These are phyloP conservation scores for Dentipellis fragilis DNA, from an alignment of 768 basidiomycete genomes.

Conservation along the genomic window DNA sequence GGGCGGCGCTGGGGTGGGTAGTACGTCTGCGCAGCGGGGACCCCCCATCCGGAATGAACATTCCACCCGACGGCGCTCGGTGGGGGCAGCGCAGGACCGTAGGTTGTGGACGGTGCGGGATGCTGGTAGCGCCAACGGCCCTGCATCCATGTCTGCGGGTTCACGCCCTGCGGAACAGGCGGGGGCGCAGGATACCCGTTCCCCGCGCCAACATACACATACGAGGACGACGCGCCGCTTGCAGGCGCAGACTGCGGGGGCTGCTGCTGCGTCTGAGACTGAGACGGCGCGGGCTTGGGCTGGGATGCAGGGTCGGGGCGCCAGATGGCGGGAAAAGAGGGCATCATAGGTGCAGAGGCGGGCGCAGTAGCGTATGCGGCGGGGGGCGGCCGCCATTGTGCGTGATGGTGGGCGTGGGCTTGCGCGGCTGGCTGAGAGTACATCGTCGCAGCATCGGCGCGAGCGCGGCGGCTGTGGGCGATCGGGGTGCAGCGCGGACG, in stretches of 20 bases:
- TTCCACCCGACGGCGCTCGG: slow-evolving; percentile 10
- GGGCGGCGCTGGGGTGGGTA: slow-evolving; percentile 58
- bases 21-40: slow-evolving; percentile 16
- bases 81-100: slow-evolving; percentile 3
- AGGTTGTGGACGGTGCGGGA: not conserved
- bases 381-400: not conserved
- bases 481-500: not conserved
- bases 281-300: not conserved
- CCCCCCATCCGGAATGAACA: slow-evolving; percentile 11
- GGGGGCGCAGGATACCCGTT: slow-evolving; percentile 7
- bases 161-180: slow-evolving; percentile 12
- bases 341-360: not conserved
- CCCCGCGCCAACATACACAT: not conserved
- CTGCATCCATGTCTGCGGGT: slow-evolving; percentile 13
- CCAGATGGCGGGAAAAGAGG: not conserved
- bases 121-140: slow-evolving; percentile 13
- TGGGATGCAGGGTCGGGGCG: not conserved
- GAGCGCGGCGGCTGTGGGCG: not conserved
- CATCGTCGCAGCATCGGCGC: not conserved
- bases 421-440: not conserved
- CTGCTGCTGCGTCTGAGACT: not conserved
- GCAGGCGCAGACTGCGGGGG: not conserved
- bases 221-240: not conserved
- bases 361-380: not conserved
- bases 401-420: not conserved